Evolutionary conservation across 495 filamentous ascomycete genomes (phyloP).

Genomic region (Poronia punctata): DNA sequence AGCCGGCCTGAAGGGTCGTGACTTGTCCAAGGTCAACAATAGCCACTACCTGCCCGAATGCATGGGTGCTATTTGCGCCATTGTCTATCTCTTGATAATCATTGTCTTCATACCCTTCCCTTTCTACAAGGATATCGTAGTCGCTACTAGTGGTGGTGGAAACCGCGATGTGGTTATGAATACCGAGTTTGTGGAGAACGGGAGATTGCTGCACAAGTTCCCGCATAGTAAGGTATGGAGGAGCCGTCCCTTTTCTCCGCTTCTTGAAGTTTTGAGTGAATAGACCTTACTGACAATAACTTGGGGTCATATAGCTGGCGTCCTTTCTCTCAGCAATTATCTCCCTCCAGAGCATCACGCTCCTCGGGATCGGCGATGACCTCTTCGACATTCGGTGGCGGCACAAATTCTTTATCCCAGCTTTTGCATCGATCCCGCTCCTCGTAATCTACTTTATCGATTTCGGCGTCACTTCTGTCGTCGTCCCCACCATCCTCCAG

Average conservation of each 20-base stretch:
- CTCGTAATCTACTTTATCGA: slow-evolving; percentile 97
- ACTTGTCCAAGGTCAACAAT: slow-evolving; percentile 71
- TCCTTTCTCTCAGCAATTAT: slow-evolving; percentile 92
- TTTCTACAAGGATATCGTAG: slow-evolving; percentile 96
- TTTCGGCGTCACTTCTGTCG: slow-evolving; percentile 88
- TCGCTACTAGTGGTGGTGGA: slow-evolving; percentile 89
- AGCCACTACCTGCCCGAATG: slow-evolving; percentile 81
- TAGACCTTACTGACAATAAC: too few species aligned
- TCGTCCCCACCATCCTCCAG: slow-evolving; percentile 78
- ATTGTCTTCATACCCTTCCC: slow-evolving; percentile 93
- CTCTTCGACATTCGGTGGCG: slow-evolving; percentile 98
- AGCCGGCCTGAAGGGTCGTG: slow-evolving; percentile 83
- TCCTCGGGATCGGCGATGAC: slow-evolving; percentile 92
- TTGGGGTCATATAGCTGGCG: slow-evolving; percentile 64
- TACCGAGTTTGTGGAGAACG: slow-evolving; percentile 60
- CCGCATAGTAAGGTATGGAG: slow-evolving; percentile 81
- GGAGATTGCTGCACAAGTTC: slow-evolving; percentile 80
- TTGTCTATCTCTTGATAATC: slow-evolving; percentile 79
- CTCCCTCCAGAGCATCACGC: slow-evolving; percentile 78
- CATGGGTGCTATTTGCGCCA: slow-evolving; percentile 93
- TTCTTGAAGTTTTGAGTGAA: too few species aligned
- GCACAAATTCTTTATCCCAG: slow-evolving; percentile 96
- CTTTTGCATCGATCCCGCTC: slow-evolving; percentile 87
- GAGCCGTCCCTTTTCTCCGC: too few species aligned
- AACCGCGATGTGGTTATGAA: slow-evolving; percentile 76